These are phyloP conservation scores for Metarhizium rileyi DNA, from an alignment of 2,329 filamentous ascomycete genomes.

Conservation along the genomic window DNA sequence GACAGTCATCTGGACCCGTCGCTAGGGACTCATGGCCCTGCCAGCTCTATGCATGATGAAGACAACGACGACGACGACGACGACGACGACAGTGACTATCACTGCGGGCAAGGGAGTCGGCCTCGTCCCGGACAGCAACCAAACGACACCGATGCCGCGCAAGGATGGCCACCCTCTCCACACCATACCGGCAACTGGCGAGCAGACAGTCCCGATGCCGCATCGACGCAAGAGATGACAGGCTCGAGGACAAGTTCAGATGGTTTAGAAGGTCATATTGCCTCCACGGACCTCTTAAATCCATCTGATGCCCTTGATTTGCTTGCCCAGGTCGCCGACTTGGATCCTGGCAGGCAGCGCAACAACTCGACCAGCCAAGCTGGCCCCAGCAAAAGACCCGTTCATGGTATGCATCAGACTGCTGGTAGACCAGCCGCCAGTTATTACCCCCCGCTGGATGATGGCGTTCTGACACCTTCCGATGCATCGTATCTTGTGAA, in stretches of 20 bases:
- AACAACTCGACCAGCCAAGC: conserved; percentile 7
- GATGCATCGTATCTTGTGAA: conserved; percentile 17
- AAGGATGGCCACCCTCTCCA: conserved; percentile 10
- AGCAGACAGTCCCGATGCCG: conserved; percentile 6
- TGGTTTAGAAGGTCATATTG: conserved; percentile 29
- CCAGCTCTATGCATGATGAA: neutral
- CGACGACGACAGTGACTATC: conserved; percentile 7
- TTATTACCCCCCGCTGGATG: conserved; percentile 23
- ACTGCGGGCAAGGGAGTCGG: conserved; percentile 1
- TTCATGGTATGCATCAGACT: conserved; percentile 3
- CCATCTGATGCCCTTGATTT: conserved; percentile 32
- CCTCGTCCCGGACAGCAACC: neutral
- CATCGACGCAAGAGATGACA: conserved; percentile 8
- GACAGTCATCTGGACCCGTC: neutral
- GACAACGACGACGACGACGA: conserved; percentile 7
- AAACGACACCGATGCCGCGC: neutral
- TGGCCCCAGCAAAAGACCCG: conserved; percentile 8
- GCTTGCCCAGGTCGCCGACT: conserved; percentile 30
- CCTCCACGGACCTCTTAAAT: conserved; percentile 29
- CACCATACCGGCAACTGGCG: conserved; percentile 10
- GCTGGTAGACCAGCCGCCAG: conserved; percentile 1
- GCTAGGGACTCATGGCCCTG: neutral
- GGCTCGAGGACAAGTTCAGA: conserved; percentile 9
- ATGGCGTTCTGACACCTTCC: conserved; percentile 19
- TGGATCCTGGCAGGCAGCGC: conserved; percentile 18